Evolutionary conservation across 208 protist genomes (phyloP), one percentile per base, ranked within the genome.

Genomic region (Lotmaria passim): DNA sequence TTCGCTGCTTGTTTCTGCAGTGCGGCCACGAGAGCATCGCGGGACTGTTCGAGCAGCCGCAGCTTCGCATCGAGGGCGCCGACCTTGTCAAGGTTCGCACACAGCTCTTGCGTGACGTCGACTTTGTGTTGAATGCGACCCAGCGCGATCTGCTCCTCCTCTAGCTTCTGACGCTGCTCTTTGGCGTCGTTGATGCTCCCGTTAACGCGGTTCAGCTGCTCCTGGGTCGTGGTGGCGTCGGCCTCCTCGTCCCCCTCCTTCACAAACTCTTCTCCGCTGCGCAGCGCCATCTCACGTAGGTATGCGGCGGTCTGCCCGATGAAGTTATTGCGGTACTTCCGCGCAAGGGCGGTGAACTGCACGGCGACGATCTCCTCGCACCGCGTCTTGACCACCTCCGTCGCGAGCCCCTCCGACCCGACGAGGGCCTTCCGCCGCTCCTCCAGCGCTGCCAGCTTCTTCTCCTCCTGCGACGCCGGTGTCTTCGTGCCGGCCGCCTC

Each of bases 251-350:
- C 38, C 31, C 69, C 62, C 51, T 79, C 75, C 26, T 39, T 72
- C 28, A 30, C 38, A 63, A 67, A 69, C 57, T 73, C 69, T 23
- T 72, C 74, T 4, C 87, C 87, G 69, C 52, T 86, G 23, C 60
- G 58, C 12, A 93, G 55, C 12, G 87, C 90, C 73, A 93, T 82
- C 62, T 93, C 84, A 0, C 87, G 83, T 46, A 93, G 73, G 65
- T 93, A 96, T 14, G 87, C 90, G 34, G 84, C 90, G 3, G 85
- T 87, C 51, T 86, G 77, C 5, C 86, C 90, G 44, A 93, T 80
- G 60, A 83, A 93, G 75, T 93, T 93, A 62, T 81, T 83, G 65
- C 90, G 90, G 59, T 85, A 68, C 67, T 81, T 83, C 7, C 77
- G 82, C 14, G 87, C 75, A 33, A 91, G 75, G 19, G 83, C 87